Conservation (phyloP, 1,139 yeast species). For the Eremothecium cymbalariae region DNA sequence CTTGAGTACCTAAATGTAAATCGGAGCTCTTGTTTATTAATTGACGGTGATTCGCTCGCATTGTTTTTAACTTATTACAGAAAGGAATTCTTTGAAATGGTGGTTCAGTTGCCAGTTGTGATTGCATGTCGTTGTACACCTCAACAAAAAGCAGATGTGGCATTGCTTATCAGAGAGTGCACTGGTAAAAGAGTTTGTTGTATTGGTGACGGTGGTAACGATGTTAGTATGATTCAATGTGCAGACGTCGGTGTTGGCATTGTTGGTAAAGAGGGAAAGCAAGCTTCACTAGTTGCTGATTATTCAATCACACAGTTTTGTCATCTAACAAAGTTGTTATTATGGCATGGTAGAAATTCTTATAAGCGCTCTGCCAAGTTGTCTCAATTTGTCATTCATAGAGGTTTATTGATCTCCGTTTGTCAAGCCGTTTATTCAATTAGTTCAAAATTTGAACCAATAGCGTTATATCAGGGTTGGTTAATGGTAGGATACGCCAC, state of each 20-base stretch:
- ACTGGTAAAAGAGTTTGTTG: slow-evolving; percentile 93
- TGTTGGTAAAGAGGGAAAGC: slow-evolving; percentile 97
- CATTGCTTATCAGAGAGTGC: slow-evolving; percentile 60
- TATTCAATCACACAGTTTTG: slow-evolving; percentile 90
- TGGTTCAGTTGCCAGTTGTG: slow-evolving; percentile 76
- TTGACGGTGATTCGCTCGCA: slow-evolving; percentile 89
- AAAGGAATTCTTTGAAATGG: slow-evolving; percentile 69
- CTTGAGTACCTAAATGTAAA: slow-evolving; percentile 63
- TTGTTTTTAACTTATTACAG: slow-evolving; percentile 55
- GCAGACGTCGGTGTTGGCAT: slow-evolving; percentile 99
- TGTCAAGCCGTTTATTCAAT: slow-evolving; percentile 92
- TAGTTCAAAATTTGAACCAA: slow-evolving; percentile 80
- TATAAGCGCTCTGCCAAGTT: slow-evolving; percentile 92
- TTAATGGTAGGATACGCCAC: slow-evolving; percentile 98
- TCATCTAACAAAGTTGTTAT: slow-evolving; percentile 70
- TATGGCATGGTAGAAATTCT: slow-evolving; percentile 98
- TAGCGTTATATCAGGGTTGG: slow-evolving; percentile 93
- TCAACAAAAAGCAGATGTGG: slow-evolving; percentile 96
- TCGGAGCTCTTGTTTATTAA: slow-evolving; percentile 67
- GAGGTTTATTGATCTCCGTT: slow-evolving; percentile 91
- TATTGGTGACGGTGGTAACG: slow-evolving; percentile 99
- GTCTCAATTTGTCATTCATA: slow-evolving; percentile 91
- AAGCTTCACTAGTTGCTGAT: slow-evolving; percentile 95
- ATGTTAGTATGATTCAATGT: slow-evolving; percentile 97
- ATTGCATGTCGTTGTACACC: slow-evolving; percentile 98